phyloP scores from a whole-genome alignment of 495 filamentous ascomycete genomes.

The Penicillium maclennaniae region DNA sequence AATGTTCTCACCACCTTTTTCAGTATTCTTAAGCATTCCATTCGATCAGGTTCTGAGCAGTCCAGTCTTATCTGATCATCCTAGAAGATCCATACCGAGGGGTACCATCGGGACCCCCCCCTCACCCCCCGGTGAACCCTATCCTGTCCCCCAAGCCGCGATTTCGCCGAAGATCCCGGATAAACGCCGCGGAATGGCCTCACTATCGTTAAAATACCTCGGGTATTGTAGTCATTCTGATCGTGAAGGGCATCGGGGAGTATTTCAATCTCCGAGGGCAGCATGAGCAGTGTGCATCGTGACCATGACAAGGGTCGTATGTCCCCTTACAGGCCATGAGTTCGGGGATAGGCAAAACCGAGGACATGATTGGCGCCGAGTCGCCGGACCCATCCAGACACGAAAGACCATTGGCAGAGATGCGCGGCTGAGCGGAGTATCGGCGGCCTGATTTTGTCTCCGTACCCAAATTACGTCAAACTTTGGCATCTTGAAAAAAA shows the following conservation, averaged over 20 bases:
- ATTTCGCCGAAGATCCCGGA: constrained; percentile 25
- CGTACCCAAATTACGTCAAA: constrained; percentile 32
- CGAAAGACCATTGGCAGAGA: constrained; percentile 15
- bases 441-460: constrained; percentile 42
- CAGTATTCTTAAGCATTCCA: too few relatives aligned
- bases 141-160: constrained; percentile 10
- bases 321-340: constrained; percentile 15
- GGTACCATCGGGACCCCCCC: neutral
- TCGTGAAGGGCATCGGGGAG: constrained; percentile 3
- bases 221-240: neutral
- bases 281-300: neutral
- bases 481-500: constrained; percentile 9
- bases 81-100: neutral
- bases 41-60: too few relatives aligned
- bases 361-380: constrained; percentile 34
- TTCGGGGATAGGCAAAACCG: constrained; percentile 21
- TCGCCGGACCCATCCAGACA: neutral
- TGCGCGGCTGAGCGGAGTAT: constrained; percentile 23
- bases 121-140: constrained; percentile 16
- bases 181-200: neutral
- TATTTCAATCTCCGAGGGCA: constrained; percentile 16
- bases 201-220: neutral
- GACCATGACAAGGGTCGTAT: constrained; percentile 5
- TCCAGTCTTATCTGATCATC: neutral
- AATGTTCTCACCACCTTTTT: too few relatives aligned